Conservation (phyloP, 2,329 filamentous ascomycete species). For the Ophiosphaerella herpotricha region DNA sequence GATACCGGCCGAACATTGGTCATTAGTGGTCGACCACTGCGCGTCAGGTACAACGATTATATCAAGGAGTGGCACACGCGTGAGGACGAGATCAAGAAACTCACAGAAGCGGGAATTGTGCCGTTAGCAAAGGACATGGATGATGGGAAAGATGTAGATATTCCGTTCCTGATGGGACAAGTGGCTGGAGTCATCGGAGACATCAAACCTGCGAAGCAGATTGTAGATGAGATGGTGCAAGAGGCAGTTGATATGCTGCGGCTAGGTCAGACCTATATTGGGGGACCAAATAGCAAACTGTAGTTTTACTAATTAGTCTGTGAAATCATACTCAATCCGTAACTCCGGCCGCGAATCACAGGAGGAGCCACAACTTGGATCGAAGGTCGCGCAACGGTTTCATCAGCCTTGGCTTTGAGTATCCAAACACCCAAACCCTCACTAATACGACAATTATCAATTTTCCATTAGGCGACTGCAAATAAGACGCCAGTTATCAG, state of each 20-base stretch:
- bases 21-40: constrained; percentile 77
- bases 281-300: constrained; percentile 39
- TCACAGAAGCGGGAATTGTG: constrained; percentile 77
- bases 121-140: constrained; percentile 85
- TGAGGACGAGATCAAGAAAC: constrained; percentile 73
- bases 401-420: too few species aligned
- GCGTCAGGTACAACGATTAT: constrained; percentile 83
- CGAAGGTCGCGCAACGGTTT: too few species aligned
- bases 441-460: too few species aligned
- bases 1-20: constrained; percentile 85
- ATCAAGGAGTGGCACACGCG: constrained; percentile 78
- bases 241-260: constrained; percentile 47
- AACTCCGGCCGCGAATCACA: not conserved
- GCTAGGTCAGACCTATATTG: constrained; percentile 43
- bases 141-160: constrained; percentile 78
- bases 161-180: constrained; percentile 92
- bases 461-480: not conserved
- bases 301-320: constrained; percentile 12
- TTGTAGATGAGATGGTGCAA: constrained; percentile 86
- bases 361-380: too few species aligned
- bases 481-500: not conserved
- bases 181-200: constrained; percentile 78
- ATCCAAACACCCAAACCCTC: too few species aligned
- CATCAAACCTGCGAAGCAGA: constrained; percentile 79
- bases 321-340: not conserved